Conservation (phyloP, 116 monocot species). For the Phalaenopsis hybrid region DNA sequence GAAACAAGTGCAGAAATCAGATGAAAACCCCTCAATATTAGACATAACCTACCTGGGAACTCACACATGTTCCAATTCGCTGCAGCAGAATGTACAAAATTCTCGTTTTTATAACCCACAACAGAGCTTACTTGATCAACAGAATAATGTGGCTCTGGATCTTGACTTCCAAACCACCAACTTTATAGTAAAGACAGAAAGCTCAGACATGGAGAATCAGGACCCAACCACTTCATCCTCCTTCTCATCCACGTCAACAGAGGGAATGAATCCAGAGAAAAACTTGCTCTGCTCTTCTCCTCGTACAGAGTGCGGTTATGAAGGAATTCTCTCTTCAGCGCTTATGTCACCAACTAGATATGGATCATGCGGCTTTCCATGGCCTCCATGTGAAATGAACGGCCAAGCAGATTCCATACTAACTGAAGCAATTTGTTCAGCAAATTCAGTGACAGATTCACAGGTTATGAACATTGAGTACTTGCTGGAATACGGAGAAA, state of each 20-base stretch:
- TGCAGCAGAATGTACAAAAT: not conserved
- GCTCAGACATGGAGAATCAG: not conserved
- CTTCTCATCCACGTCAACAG: not conserved
- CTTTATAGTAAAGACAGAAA: too few relatives aligned
- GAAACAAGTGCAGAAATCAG: slow-evolving; percentile 47
- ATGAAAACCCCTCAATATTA: slow-evolving; percentile 21
- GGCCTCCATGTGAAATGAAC: not conserved
- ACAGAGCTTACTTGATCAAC: not conserved
- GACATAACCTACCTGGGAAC: slow-evolving; percentile 38
- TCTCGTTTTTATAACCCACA: not conserved
- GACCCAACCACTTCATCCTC: not conserved
- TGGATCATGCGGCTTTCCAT: slow-evolving; percentile 9
- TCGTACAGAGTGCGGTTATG: too few relatives aligned
- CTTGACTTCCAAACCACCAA: slow-evolving; percentile 6
- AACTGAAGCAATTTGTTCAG: slow-evolving; percentile 16
- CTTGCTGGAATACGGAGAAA: not conserved
- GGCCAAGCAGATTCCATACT: not conserved
- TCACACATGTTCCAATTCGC: slow-evolving; percentile 27
- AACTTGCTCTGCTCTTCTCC: not conserved
- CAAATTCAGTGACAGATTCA: not conserved
- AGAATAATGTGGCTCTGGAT: not conserved
- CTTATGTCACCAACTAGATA: slow-evolving; percentile 8
- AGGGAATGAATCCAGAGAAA: not conserved
- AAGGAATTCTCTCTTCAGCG: not conserved
- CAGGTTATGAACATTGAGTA: slow-evolving; percentile 6